These are phyloP conservation scores for Aspergillus sp. DNA, from an alignment of 2,329 filamentous ascomycete species.

Conservation along the genomic window DNA sequence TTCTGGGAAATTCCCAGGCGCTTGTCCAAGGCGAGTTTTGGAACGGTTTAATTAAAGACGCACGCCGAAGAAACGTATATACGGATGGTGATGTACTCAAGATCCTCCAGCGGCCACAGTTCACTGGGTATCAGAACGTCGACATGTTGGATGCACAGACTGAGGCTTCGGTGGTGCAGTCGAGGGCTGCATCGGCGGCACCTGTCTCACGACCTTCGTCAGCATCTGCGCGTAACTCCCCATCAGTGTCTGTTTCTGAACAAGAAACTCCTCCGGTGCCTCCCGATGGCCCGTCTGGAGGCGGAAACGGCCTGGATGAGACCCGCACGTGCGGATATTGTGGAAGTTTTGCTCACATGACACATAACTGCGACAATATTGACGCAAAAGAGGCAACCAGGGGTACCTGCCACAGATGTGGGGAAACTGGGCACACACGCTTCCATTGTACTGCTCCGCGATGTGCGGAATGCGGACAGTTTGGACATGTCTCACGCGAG, in stretches of 20 bases:
- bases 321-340: slow-evolving; percentile 47
- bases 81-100: slow-evolving; percentile 66
- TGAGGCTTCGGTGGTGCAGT: slow-evolving; percentile 13
- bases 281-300: slow-evolving; percentile 46
- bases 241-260: slow-evolving; percentile 27
- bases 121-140: slow-evolving; percentile 47
- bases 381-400: slow-evolving; percentile 42
- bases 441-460: slow-evolving; percentile 42
- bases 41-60: slow-evolving; percentile 81
- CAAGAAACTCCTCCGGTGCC: slow-evolving; percentile 28
- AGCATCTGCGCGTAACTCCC: slow-evolving; percentile 24
- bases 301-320: slow-evolving; percentile 46
- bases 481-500: slow-evolving; percentile 41
- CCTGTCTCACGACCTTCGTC: slow-evolving; percentile 38
- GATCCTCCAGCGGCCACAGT: slow-evolving; percentile 58
- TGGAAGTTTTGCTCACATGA: slow-evolving; percentile 49
- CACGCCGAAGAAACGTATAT: slow-evolving; percentile 72
- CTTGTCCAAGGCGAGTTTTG: slow-evolving; percentile 88
- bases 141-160: slow-evolving; percentile 45
- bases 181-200: slow-evolving; percentile 23
- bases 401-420: slow-evolving; percentile 48
- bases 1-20: slow-evolving; percentile 87
- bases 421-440: slow-evolving; percentile 41
- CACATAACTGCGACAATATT: slow-evolving; percentile 48
- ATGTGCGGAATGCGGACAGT: slow-evolving; percentile 47